Evolutionary conservation across 192 early-diverging fungal genomes (phyloP).

Genomic region (Coemansia guatemalensis): DNA sequence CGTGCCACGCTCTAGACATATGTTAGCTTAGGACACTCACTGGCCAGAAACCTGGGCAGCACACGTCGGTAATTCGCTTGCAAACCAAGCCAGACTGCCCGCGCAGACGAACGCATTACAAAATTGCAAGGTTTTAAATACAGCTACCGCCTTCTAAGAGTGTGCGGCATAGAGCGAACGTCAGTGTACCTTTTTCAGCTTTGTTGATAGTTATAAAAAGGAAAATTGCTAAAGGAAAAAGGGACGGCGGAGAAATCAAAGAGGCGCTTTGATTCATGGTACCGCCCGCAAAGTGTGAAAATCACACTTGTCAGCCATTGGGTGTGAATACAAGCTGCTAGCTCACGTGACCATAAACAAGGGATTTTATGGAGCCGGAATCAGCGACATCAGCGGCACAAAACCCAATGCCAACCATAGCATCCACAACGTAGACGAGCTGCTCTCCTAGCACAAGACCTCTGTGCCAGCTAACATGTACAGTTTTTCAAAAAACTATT

Average conservation of each 20-base stretch:
- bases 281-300: background rate
- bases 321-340: too few relatives aligned
- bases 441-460: too few relatives aligned
- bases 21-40: conserved; percentile 7
- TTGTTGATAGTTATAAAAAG: background rate
- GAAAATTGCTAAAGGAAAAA: background rate
- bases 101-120: background rate
- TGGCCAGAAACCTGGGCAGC: conserved; percentile 5
- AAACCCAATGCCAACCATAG: too few relatives aligned
- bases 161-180: background rate
- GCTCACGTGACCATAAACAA: too few relatives aligned
- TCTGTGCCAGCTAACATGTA: too few relatives aligned
- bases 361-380: too few relatives aligned
- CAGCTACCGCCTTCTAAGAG: background rate
- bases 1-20: background rate
- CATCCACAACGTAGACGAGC: too few relatives aligned
- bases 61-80: background rate
- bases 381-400: background rate
- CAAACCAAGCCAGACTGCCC: background rate
- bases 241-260: background rate
- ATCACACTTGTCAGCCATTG: background rate
- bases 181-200: background rate
- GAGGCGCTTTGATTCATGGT: background rate
- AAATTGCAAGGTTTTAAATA: background rate
- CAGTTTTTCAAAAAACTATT: too few relatives aligned